These are phyloP conservation scores for Scheffersomyces illinoinensis DNA, from an alignment of 1,139 yeast genomes.

Conservation along the genomic window DNA sequence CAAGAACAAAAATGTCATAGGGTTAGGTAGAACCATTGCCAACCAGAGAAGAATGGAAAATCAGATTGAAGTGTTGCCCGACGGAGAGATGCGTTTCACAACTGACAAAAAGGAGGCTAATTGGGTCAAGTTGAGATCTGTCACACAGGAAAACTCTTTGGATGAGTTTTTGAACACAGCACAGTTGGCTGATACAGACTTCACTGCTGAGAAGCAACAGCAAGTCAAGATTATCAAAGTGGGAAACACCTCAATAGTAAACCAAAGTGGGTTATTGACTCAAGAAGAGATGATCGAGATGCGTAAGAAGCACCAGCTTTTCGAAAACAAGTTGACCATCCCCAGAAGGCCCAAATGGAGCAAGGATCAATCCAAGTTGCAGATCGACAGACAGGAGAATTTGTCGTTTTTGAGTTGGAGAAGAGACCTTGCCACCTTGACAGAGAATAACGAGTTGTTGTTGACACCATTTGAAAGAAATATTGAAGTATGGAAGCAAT, in stretches of 20 bases:
- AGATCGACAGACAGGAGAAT: constrained; percentile 85
- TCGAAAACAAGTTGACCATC: constrained; percentile 81
- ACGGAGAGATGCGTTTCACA: constrained; percentile 82
- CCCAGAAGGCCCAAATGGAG: constrained; percentile 94
- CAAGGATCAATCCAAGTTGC: constrained; percentile 65
- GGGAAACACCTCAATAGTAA: constrained; percentile 57
- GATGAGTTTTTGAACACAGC: constrained; percentile 96
- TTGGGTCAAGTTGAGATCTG: constrained; percentile 90
- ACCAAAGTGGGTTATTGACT: constrained; percentile 53
- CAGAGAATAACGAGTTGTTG: constrained; percentile 78
- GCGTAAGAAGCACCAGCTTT: constrained; percentile 66
- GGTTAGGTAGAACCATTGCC: constrained; percentile 82
- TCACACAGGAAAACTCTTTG: constrained; percentile 90
- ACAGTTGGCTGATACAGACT: constrained; percentile 92
- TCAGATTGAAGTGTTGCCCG: constrained; percentile 70
- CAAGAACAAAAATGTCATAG: constrained; percentile 80
- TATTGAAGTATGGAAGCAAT: constrained; percentile 96
- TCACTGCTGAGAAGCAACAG: constrained; percentile 84
- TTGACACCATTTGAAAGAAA: constrained; percentile 97
- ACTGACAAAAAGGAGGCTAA: constrained; percentile 81
- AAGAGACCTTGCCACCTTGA: constrained; percentile 79
- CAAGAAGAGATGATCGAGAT: constrained; percentile 67
- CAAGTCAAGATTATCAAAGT: constrained; percentile 83
- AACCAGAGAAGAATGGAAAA: constrained; percentile 73
- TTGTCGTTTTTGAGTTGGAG: constrained; percentile 94